Base-by-base conservation (phyloP, 2,329 filamentous ascomycete species). In the Triangularia setosa region DNA sequence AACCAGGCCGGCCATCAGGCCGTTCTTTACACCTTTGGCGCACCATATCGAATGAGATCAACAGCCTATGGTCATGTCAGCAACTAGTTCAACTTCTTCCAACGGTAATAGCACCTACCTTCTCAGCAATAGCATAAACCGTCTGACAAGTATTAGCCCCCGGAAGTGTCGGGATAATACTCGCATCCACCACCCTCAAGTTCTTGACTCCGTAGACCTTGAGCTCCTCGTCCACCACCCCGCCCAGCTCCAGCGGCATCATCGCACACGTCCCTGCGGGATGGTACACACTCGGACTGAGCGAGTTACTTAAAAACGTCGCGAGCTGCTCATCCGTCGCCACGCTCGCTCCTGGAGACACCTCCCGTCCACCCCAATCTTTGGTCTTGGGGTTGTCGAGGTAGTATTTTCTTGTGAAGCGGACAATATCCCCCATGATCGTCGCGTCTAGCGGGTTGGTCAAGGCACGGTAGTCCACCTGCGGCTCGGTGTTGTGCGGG, bases 401-500 rank as follows among this genome's bases (percentile, higher is more conserved):
- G 60, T 67, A 57, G 18, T 66, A 69, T 18, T 63, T 35, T 0
- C 77, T 74, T 18, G 77, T 75, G 66, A 77, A 78, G 25, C 76
- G 76, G 3, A 78, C 69, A 6, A 78, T 74, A 40, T 74, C 72
- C 24, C 72, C 73, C 56, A 84, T 79, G 21, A 78, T 79, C 68
- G 80, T 80, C 35, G 83, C 72, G 67, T 87, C 85, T 53, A 84
- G 76, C 9, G 84, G 81, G 67, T 84, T 77, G 24, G 77, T 79
- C 65, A 77, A 69, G 14, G 74, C 69, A 55, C 75, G 72, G 63
- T 77, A 77, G 69, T 81, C 78, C 33, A 80, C 72, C 6, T 75
- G 60, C 0, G 78, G 78, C 23, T 71, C 71, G 7, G 21, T 28
- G n/a, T 72, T 69, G 11, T 68, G 71, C 48, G 77, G 76, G 69